Conservation (phyloP, 1,284 basidiomycete genomes). For the Pseudozyma sp. region DNA sequence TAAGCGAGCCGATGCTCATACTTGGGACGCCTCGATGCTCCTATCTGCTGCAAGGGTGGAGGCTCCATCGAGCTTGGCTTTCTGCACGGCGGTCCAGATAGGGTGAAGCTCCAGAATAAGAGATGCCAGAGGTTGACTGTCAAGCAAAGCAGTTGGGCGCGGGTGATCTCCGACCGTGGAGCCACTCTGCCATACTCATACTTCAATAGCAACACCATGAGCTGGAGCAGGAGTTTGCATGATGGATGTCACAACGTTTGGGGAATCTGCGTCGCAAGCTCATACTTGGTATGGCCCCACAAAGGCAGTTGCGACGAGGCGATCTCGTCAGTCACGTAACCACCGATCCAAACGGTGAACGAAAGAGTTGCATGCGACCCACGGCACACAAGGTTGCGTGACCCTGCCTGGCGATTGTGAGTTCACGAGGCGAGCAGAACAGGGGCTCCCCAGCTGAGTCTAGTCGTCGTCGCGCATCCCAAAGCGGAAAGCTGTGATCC, state of each 20-base stretch:
- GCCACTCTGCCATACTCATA: no score
- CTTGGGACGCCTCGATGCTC: neutral
- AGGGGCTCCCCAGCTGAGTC: neutral
- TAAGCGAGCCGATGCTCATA: constrained; percentile 8
- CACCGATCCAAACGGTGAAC: constrained; percentile 9
- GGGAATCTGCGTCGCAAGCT: no score
- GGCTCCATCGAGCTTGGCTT: constrained; percentile 1
- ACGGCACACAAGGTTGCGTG: constrained; percentile 23
- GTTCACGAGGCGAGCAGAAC: neutral
- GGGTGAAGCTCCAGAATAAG: no score
- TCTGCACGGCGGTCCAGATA: neutral
- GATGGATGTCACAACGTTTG: no score
- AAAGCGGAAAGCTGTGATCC: neutral
- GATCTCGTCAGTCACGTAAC: constrained; percentile 8
- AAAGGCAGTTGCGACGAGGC: neutral
- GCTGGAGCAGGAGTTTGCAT: no score
- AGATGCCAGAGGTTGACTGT: no score
- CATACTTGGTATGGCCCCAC: no score
- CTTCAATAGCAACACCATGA: no score
- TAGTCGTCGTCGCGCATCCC: neutral
- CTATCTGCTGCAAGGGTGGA: constrained; percentile 3
- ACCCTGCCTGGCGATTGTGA: constrained; percentile 11
- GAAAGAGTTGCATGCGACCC: constrained; percentile 2
- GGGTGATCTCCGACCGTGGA: no score
- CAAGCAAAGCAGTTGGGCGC: no score